A percentile compares a stretch with the other conserved stretches of the same genome.
phyloP scores from a whole-genome alignment of 805 yeast genomes.

The Saturnispora gosingensis region DNA sequence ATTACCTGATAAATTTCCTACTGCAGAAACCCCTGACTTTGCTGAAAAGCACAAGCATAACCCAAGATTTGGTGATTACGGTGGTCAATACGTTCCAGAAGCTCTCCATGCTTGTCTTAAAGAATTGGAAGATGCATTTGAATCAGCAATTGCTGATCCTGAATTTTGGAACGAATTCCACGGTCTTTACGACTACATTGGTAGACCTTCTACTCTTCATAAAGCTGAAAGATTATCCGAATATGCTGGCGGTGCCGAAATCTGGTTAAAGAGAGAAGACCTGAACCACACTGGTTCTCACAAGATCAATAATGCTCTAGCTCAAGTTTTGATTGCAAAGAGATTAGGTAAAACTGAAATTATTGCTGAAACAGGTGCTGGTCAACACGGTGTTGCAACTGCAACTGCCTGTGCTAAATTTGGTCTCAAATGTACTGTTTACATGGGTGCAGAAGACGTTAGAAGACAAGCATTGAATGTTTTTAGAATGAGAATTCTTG shows the following conservation, averaged over 20 bases:
- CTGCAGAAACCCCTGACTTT: constrained; percentile 25
- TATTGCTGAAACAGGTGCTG: constrained; percentile 90
- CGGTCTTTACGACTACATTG: constrained; percentile 81
- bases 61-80: constrained; percentile 86
- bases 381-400: constrained; percentile 90
- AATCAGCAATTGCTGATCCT: constrained; percentile 81
- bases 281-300: constrained; percentile 85
- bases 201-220: constrained; percentile 92
- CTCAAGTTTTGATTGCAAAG: constrained; percentile 72
- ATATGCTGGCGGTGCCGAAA: constrained; percentile 87
- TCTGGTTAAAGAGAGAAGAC: constrained; percentile 98
- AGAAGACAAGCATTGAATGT: constrained; percentile 98
- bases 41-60: constrained; percentile 58
- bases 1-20: constrained; percentile 15
- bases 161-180: constrained; percentile 88
- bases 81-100: constrained; percentile 99
- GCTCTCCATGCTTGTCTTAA: constrained; percentile 83
- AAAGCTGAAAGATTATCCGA: constrained; percentile 84
- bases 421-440: constrained; percentile 88
- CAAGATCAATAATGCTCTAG: constrained; percentile 76
- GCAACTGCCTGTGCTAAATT: constrained; percentile 90
- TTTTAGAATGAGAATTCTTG: constrained; percentile 92
- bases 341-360: constrained; percentile 68
- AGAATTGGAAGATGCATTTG: constrained; percentile 84
- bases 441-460: constrained; percentile 99